Percentiles rank a stretch among this genome's conserved stretches.
Conservation (phyloP, 164 flowering plant genomes). For the Cinnamomum micranthum region DNA sequence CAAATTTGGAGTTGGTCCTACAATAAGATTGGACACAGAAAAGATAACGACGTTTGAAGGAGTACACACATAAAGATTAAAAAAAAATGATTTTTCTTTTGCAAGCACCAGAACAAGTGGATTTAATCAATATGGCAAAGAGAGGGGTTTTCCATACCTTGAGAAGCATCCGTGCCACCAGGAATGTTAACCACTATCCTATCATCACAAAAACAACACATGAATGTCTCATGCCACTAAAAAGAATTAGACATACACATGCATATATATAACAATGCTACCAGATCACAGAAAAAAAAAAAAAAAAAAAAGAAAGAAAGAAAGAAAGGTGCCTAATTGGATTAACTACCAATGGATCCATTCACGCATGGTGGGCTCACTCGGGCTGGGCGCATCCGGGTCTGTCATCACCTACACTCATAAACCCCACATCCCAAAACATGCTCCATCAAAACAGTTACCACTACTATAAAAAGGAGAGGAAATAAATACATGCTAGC, state of each 20-base stretch:
- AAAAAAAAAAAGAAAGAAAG: too few species aligned
- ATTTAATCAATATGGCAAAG: neutral
- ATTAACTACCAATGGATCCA: constrained; percentile 63
- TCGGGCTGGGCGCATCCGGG: constrained; percentile 91
- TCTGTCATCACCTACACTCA: constrained; percentile 66
- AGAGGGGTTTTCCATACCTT: constrained; percentile 10
- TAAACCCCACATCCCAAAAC: neutral
- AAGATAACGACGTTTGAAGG: too few species aligned
- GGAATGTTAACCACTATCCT: constrained; percentile 31
- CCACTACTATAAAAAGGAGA: neutral
- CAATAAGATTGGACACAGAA: too few species aligned
- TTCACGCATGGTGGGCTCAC: constrained; percentile 70
- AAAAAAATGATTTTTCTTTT: too few species aligned
- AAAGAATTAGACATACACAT: neutral
- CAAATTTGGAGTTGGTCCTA: too few species aligned
- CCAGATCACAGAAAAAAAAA: too few species aligned
- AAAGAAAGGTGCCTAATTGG: too few species aligned
- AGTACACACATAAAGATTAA: too few species aligned
- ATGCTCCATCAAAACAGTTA: neutral
- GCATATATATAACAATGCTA: too few species aligned
- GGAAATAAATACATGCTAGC: too few species aligned
- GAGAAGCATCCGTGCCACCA: constrained; percentile 18
- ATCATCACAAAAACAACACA: neutral
- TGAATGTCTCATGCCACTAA: neutral
- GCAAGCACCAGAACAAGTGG: too few species aligned